A percentile compares a stretch with the other conserved stretches of the same genome.
Evolutionary conservation across 2,329 filamentous ascomycete species (phyloP).

Genomic region (Madurella fahalii): DNA sequence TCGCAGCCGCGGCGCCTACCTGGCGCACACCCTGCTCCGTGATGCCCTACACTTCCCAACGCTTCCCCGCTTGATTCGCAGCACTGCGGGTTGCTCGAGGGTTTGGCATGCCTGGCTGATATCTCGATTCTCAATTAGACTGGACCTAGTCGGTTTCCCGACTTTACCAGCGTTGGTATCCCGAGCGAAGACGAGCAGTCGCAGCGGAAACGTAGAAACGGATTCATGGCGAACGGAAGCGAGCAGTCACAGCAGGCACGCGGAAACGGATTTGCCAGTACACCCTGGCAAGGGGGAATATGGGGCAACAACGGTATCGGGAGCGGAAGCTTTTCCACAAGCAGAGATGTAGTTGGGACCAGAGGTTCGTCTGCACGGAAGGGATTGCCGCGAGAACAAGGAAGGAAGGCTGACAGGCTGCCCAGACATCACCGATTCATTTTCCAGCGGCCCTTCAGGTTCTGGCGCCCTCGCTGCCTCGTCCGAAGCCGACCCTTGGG

Average conservation of each 20-base stretch:
- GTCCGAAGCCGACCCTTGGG: constrained; percentile 65
- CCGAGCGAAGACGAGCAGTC: constrained; percentile 31
- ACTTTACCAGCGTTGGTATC: constrained; percentile 31
- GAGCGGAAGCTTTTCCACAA: constrained; percentile 38
- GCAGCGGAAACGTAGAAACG: constrained; percentile 39
- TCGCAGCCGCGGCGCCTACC: not conserved
- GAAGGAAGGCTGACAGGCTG: constrained; percentile 21
- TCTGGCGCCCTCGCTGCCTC: constrained; percentile 65
- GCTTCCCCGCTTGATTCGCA: not conserved
- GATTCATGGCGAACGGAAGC: constrained; percentile 34
- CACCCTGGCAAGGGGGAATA: constrained; percentile 42
- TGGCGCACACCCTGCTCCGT: not conserved
- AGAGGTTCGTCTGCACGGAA: constrained; percentile 16
- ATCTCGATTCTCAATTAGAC: constrained; percentile 27
- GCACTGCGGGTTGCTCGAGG: not conserved
- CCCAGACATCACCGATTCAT: constrained; percentile 37
- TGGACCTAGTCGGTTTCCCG: constrained; percentile 37
- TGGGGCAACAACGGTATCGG: constrained; percentile 48
- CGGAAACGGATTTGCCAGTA: constrained; percentile 38
- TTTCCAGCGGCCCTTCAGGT: constrained; percentile 56
- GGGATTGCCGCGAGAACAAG: not conserved
- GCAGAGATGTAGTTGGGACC: constrained; percentile 40
- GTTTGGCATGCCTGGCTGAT: not conserved
- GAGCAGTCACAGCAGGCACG: constrained; percentile 35
- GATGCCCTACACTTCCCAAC: constrained; percentile 24